Conservation (phyloP, 495 filamentous ascomycete species). For the Viridothelium virens region DNA sequence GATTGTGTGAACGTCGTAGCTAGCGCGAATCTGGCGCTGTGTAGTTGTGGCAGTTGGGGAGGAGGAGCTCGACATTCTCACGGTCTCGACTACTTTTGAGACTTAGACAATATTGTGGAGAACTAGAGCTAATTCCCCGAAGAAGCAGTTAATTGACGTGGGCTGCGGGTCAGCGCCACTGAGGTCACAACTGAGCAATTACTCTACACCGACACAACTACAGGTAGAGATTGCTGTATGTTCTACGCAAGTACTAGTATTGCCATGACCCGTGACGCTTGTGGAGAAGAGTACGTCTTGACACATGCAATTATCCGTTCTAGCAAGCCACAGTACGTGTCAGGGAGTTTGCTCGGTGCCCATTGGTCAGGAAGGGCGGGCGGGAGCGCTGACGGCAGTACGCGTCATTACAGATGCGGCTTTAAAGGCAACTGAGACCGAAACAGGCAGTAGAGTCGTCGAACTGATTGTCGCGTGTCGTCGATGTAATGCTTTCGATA, state of each 20-base stretch:
- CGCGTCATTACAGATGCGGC: not conserved
- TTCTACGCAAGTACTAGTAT: no score
- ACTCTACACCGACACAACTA: no score
- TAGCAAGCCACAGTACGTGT: not conserved
- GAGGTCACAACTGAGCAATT: no score
- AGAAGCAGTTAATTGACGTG: no score
- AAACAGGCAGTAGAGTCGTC: not conserved
- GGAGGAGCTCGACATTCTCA: not conserved
- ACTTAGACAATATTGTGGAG: no score
- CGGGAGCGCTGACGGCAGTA: not conserved
- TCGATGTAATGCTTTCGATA: not conserved
- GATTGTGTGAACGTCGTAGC: slow-evolving; percentile 42
- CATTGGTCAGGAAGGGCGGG: not conserved
- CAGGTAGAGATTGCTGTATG: no score
- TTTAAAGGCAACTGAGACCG: not conserved
- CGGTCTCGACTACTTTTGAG: no score
- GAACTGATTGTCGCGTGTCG: no score
- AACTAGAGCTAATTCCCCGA: no score
- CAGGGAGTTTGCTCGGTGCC: not conserved
- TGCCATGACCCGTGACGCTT: no score
- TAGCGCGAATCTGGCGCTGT: slow-evolving; percentile 46
- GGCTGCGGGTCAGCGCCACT: no score
- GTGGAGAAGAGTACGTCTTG: not conserved
- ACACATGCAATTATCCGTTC: not conserved
- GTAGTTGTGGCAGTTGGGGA: not conserved